phyloP scores from a whole-genome alignment of 2,329 filamentous ascomycete genomes.

The Metarhizium sp. region DNA sequence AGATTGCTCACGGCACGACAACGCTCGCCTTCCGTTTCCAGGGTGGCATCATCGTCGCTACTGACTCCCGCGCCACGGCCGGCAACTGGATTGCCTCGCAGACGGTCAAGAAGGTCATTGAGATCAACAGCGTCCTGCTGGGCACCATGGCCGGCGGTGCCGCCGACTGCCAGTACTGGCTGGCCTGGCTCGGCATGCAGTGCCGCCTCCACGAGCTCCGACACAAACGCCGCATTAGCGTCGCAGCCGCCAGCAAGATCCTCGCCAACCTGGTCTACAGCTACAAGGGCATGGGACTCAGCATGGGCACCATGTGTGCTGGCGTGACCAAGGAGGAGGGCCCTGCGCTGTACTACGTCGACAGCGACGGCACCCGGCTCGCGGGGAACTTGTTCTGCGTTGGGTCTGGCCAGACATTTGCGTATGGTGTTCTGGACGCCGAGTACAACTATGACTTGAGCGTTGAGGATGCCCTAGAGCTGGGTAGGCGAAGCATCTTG shows the following conservation, averaged over 20 bases:
- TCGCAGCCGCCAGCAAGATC: constrained; percentile 95
- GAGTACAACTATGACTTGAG: constrained; percentile 87
- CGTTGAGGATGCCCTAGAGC: constrained; percentile 80
- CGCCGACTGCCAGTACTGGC: constrained; percentile 99
- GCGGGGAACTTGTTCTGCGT: constrained; percentile 96
- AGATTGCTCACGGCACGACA: constrained; percentile 97
- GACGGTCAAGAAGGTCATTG: constrained; percentile 99
- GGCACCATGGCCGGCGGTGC: constrained; percentile 98
- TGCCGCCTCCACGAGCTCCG: constrained; percentile 98
- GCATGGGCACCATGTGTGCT: constrained; percentile 99
- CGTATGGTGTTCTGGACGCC: constrained; percentile 94
- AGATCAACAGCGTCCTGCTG: constrained; percentile 89
- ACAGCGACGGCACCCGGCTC: constrained; percentile 83
- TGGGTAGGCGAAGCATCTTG: constrained; percentile 85
- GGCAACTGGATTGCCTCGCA: constrained; percentile 99
- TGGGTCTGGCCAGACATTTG: constrained; percentile 95
- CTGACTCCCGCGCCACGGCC: constrained; percentile 91
- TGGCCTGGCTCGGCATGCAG: constrained; percentile 97
- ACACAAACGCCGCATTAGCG: constrained; percentile 97
- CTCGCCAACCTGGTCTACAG: constrained; percentile 96
- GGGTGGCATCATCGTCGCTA: constrained; percentile 96
- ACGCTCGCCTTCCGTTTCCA: constrained; percentile 97
- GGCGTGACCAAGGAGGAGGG: constrained; percentile 94
- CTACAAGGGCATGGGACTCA: constrained; percentile 98
- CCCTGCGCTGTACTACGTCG: constrained; percentile 97